Evolutionary conservation across 495 filamentous ascomycete species (phyloP).

Genomic region (Penicillium bialowiezense): DNA sequence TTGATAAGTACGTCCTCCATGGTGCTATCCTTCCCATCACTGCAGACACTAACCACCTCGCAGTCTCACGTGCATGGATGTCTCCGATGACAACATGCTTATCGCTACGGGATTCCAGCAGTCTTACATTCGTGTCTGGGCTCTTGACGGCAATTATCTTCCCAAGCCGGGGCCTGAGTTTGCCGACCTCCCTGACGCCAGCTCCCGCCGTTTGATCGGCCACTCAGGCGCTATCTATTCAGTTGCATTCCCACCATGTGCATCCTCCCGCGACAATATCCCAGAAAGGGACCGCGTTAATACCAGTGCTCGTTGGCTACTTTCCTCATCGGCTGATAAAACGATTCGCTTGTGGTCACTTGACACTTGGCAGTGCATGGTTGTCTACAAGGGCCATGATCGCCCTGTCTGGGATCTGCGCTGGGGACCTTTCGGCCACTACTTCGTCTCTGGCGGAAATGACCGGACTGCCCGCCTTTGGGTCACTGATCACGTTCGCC

Average conservation of each 20-base stretch:
- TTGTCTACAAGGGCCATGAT: slow-evolving; percentile 89
- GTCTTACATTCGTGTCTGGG: slow-evolving; percentile 94
- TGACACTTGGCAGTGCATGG: slow-evolving; percentile 83
- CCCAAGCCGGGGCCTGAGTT: slow-evolving; percentile 39
- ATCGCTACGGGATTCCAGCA: slow-evolving; percentile 85
- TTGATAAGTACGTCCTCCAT: slow-evolving; percentile 60
- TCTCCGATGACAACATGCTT: slow-evolving; percentile 82
- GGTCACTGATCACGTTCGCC: slow-evolving; percentile 85
- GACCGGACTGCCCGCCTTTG: slow-evolving; percentile 90
- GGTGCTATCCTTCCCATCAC: background rate
- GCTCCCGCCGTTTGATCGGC: slow-evolving; percentile 80
- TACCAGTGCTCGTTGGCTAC: slow-evolving; percentile 67
- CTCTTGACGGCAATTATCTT: slow-evolving; percentile 71
- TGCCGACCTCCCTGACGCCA: slow-evolving; percentile 47
- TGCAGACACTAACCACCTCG: slow-evolving; percentile 18
- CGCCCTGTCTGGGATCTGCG: slow-evolving; percentile 81
- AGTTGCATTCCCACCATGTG: slow-evolving; percentile 84
- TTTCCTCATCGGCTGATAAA: slow-evolving; percentile 85
- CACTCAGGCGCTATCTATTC: slow-evolving; percentile 87
- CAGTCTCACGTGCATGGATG: slow-evolving; percentile 88
- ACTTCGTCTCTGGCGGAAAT: slow-evolving; percentile 82
- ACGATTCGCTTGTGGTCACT: slow-evolving; percentile 90
- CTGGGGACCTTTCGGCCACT: slow-evolving; percentile 94
- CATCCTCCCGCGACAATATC: slow-evolving; percentile 46
- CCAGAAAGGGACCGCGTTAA: slow-evolving; percentile 47